phyloP scores from a whole-genome alignment of 2,329 filamentous ascomycete species.

The Chaetothyriales sp. region DNA sequence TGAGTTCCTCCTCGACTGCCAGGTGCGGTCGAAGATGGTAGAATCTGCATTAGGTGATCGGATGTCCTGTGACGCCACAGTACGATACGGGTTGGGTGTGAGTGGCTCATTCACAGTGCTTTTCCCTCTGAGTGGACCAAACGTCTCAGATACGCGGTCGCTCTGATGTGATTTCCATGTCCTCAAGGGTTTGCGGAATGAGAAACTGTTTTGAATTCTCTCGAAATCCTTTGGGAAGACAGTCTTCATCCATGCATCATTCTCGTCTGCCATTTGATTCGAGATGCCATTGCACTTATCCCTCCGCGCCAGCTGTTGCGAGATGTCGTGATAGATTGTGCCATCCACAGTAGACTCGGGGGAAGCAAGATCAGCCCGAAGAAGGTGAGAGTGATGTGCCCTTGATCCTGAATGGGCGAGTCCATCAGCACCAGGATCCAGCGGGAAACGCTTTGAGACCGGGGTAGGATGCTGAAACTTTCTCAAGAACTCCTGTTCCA shows the following conservation, averaged over 20 bases:
- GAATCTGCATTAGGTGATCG: neutral
- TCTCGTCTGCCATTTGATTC: neutral
- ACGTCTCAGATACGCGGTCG: neutral
- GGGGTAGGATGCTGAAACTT: neutral
- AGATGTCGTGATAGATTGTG: neutral
- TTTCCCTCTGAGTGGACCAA: neutral
- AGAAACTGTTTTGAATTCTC: conserved; percentile 1
- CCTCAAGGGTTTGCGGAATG: conserved; percentile 1
- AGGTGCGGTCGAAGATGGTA: neutral
- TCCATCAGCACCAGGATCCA: neutral
- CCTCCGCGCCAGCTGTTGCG: neutral
- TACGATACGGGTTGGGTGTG: neutral
- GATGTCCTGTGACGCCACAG: neutral
- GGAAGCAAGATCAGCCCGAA: neutral
- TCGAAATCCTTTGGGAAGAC: conserved; percentile 5
- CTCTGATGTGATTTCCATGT: neutral
- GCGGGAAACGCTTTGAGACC: neutral
- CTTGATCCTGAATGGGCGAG: neutral
- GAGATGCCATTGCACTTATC: neutral
- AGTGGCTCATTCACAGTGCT: neutral
- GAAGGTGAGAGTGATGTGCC: neutral
- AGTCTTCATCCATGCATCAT: conserved; percentile 8
- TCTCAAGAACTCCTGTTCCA: neutral
- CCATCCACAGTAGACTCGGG: neutral
- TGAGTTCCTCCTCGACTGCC: neutral